Evolutionary conservation across 2,329 filamentous ascomycete species (phyloP).

Genomic region (Diaporthe sp.): DNA sequence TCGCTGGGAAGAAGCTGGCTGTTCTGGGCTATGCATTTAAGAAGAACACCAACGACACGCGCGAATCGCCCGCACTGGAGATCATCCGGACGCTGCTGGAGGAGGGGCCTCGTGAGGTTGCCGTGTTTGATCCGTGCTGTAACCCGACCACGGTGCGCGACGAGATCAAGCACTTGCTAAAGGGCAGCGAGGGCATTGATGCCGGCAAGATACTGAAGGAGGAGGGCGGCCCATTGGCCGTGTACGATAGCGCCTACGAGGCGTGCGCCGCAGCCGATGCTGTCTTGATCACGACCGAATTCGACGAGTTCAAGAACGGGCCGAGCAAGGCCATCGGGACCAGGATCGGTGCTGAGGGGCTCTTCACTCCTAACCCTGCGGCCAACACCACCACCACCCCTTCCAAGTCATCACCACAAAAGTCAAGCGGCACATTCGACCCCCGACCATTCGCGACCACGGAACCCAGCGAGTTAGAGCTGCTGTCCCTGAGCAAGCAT

Average conservation of each 20-base stretch:
- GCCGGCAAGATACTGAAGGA: constrained; percentile 45
- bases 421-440: constrained; percentile 54
- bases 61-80: constrained; percentile 77
- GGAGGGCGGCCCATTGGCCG: constrained; percentile 58
- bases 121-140: constrained; percentile 77
- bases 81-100: constrained; percentile 75
- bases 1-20: constrained; percentile 78
- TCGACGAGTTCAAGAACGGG: constrained; percentile 61
- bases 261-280: constrained; percentile 64
- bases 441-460: constrained; percentile 58
- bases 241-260: constrained; percentile 62
- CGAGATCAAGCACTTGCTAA: constrained; percentile 62
- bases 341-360: constrained; percentile 13
- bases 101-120: constrained; percentile 73
- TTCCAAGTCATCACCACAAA: neutral
- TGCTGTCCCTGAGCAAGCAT: constrained; percentile 62
- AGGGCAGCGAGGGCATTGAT: constrained; percentile 38
- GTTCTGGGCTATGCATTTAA: constrained; percentile 85
- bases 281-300: constrained; percentile 67
- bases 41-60: constrained; percentile 81
- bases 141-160: constrained; percentile 62
- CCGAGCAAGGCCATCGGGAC: constrained; percentile 13
- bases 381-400: neutral
- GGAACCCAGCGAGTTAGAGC: constrained; percentile 57
- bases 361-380: neutral